Evolutionary conservation across 2,329 filamentous ascomycete genomes (phyloP), one percentile per base, ranked within the genome.

Genomic region (Penicillium sp.): DNA sequence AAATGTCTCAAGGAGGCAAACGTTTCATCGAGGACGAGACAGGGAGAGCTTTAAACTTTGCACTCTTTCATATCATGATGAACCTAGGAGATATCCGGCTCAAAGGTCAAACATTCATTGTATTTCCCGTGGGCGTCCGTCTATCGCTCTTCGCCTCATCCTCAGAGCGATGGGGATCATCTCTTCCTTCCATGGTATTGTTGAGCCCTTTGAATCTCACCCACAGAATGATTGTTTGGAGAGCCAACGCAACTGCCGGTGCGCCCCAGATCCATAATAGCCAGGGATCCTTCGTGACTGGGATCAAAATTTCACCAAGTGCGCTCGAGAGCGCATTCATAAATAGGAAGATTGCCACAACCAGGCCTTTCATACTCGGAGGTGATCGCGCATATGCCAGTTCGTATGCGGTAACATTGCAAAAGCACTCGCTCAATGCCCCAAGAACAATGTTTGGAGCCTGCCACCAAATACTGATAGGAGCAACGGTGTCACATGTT

Each of bases 221-320:
- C 67, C 72, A 79, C 63, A 82, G 82, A 50, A 81, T 61, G 27
- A 77, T 62, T 0, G 77, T 79, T 62, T 82, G 75, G 4, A 77
- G 66, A 38, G 71, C 74, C 2, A 81, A 72, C 7, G 75, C 79
- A 42, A 82, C 79, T 3, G 76, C 75, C 3, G 79, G 78, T 23
- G 76, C 80, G 4, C 70, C 77, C 71, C 77, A 80, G 12, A 78
- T 60, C 77, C 77, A 80, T 27, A 77, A 71, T 8, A 82, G 68
- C 54, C 76, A 74, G 2, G 79, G 79, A 52, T 82, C 80, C 42
- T 64, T 66, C 39, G 79, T 77, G 1, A 68, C 76, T 0, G 76
- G 74, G 9, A 75, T 65, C n/a, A 77, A 56, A 23, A 77, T 73
- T 52, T 79, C 72, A 35, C 69, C 74, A 2, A 79, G 53, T 0